phyloP scores from a whole-genome alignment of 495 filamentous ascomycete genomes.

The Penicillium tannophilum region DNA sequence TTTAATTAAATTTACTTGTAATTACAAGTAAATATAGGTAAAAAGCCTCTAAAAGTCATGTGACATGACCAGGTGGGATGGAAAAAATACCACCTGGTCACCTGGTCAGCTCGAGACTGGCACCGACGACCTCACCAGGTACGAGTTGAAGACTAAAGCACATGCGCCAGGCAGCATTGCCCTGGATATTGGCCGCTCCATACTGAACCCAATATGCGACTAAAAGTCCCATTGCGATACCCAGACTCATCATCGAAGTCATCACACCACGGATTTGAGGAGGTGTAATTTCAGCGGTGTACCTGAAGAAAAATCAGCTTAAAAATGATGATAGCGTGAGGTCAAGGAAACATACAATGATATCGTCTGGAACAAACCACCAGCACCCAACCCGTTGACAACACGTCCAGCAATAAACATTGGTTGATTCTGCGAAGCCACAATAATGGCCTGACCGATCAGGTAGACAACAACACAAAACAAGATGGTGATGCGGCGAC shows the following conservation, averaged over 20 bases:
- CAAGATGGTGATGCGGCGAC: slow-evolving; percentile 6
- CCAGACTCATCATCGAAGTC: slow-evolving; percentile 7
- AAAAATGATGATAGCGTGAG: background rate
- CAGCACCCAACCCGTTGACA: background rate
- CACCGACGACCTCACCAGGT: background rate
- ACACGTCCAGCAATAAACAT: slow-evolving; percentile 6
- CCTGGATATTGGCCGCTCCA: background rate
- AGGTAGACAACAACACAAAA: slow-evolving; percentile 1
- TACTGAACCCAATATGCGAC: slow-evolving; percentile 5
- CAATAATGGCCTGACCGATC: slow-evolving; percentile 5
- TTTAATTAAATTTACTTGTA: too few relatives aligned
- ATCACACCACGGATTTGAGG: slow-evolving; percentile 4
- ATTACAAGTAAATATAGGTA: too few relatives aligned
- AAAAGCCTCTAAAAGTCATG: too few relatives aligned
- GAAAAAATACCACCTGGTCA: too few relatives aligned
- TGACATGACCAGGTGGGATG: too few relatives aligned
- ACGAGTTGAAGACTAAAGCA: slow-evolving; percentile 1
- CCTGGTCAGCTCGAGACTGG: background rate
- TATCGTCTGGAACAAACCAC: slow-evolving; percentile 6
- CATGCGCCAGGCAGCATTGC: slow-evolving; percentile 6
- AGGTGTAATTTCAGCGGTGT: slow-evolving; percentile 4
- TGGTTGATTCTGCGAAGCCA: slow-evolving; percentile 1
- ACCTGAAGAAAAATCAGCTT: background rate
- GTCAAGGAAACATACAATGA: background rate
- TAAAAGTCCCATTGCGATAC: slow-evolving; percentile 4